Base-by-base conservation (phyloP, 805 yeast species). In the Wickerhamomyces silvicola region DNA sequence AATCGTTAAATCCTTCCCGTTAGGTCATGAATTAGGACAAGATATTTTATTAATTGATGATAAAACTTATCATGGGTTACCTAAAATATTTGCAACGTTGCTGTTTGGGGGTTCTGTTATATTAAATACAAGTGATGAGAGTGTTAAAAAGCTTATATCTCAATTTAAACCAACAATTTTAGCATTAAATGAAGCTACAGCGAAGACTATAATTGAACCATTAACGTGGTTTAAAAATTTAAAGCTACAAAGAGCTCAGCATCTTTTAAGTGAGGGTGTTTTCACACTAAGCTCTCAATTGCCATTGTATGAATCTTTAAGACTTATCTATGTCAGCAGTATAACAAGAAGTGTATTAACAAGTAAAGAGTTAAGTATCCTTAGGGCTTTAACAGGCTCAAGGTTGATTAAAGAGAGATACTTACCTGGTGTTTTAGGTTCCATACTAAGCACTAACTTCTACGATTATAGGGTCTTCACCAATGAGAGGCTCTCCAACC, bases 401-500 rank as follows among this genome's bases (percentile, higher is more conserved):
- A 60, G 85, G 37, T 56, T 78, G 0, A 59, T 81, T 1, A 52
- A 59, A 12, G 87, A 81, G 44, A 54, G 57, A 11, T 65, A 65
- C 12, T 51, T 64, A 22, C 52, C 54, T 23, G 66, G 66, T 18
- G 56, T 72, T 1, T 44, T 75, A 28, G 87, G 88, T 0, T 76
- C 87, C 0, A 39, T 81, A 0, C 44, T 79, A 7, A 62, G 66
- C 25, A 74, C 80, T 1, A 82, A 79, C 46, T 60, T 69, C 24
- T 78, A 59, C 39, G 92, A 81, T 39, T 76, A 75, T 46, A 62
- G 92, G 35, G 53, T 69, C 1, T 49, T 75, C 15, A 56, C 61
- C 18, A 56, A 57, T 14, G 19, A 39, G 0, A 45, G 39, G 4
- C 51, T 69, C 16, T 48, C 54, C 8, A 66, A 68, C 21, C 56